These are phyloP conservation scores for Mucor racemosus DNA, from an alignment of 371 early-diverging fungal genomes.

Conservation along the genomic window DNA sequence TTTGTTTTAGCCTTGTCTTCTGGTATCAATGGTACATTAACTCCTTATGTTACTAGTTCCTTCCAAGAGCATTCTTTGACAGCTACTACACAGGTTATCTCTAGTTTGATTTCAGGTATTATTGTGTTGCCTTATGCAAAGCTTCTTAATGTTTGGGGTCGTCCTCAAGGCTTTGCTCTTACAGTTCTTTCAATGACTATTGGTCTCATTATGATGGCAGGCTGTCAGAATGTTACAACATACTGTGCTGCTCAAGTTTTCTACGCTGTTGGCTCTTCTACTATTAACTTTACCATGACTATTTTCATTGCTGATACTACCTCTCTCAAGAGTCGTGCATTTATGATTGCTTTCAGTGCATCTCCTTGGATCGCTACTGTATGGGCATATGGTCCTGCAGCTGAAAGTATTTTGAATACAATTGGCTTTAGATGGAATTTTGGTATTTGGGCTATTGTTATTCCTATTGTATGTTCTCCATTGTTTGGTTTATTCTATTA, in stretches of 20 bases:
- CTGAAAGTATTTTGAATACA: conserved; percentile 17
- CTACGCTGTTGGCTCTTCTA: conserved; percentile 20
- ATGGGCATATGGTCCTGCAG: conserved; percentile 23
- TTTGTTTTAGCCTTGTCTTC: conserved; percentile 24
- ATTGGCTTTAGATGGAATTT: conserved; percentile 34
- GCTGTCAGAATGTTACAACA: conserved; percentile 20
- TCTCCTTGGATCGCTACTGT: conserved; percentile 27
- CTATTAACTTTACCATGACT: conserved; percentile 13
- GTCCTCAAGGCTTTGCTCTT: conserved; percentile 24
- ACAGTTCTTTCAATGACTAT: conserved; percentile 23
- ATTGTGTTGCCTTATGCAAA: conserved; percentile 24
- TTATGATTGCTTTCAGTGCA: conserved; percentile 25
- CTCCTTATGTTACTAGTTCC: conserved; percentile 22
- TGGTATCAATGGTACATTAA: conserved; percentile 18
- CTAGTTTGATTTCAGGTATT: conserved; percentile 26
- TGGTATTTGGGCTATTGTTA: conserved; percentile 26
- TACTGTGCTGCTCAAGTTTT: conserved; percentile 29
- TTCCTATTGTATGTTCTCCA: conserved; percentile 15
- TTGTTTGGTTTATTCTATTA: conserved; percentile 25
- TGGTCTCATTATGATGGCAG: conserved; percentile 31
- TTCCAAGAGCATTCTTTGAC: conserved; percentile 24
- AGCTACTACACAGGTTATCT: conserved; percentile 22
- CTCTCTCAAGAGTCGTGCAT: conserved; percentile 27
- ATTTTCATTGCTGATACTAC: conserved; percentile 32
- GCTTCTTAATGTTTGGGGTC: conserved; percentile 21